Conservation (phyloP, 1,139 yeast genomes). For the Taphrina pruni region DNA sequence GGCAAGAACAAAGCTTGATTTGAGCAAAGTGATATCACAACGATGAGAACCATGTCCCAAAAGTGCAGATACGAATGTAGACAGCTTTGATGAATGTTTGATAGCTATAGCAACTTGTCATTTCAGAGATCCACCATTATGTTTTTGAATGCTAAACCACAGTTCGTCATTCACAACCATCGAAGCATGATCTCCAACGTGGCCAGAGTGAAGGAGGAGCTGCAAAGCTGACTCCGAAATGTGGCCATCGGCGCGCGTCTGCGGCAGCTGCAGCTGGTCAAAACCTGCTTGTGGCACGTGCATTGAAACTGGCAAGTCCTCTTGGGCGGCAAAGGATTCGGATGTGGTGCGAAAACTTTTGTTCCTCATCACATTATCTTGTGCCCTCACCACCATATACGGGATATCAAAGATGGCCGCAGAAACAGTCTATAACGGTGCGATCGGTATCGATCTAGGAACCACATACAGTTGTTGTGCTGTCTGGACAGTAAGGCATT, state of each 20-base stretch:
- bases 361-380: constrained; percentile 5
- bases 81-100: background rate
- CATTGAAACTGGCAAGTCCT: constrained; percentile 10
- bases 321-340: constrained; percentile 6
- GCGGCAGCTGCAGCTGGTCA: background rate
- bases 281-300: too few relatives aligned
- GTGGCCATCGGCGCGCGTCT: too few relatives aligned
- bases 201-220: background rate
- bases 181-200: too few relatives aligned
- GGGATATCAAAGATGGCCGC: constrained; percentile 32
- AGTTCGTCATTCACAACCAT: too few relatives aligned
- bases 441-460: constrained; percentile 96
- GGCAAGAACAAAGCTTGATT: constrained; percentile 38
- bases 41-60: background rate
- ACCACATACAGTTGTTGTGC: constrained; percentile 74
- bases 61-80: background rate
- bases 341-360: constrained; percentile 20
- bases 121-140: too few relatives aligned
- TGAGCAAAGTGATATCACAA: background rate
- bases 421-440: constrained; percentile 76
- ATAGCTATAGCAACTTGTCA: background rate
- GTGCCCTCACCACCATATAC: background rate
- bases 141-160: too few relatives aligned
- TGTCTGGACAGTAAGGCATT: constrained; percentile 39
- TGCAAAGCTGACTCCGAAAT: background rate